Conservation (phyloP, 2,329 filamentous ascomycete genomes). For the Celoporthe dispersa region DNA sequence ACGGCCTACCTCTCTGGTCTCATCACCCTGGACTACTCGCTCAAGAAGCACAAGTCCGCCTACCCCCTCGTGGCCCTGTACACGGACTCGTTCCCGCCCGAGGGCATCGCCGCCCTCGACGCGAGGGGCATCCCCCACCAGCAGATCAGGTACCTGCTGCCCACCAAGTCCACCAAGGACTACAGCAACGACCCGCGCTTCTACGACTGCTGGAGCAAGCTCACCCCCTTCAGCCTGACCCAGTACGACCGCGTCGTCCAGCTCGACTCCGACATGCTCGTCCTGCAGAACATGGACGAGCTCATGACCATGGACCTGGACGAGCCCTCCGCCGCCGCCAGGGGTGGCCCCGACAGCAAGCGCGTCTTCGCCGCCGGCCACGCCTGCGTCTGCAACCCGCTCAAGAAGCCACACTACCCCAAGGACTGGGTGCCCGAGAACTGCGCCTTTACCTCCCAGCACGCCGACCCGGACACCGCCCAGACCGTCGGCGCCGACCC, state of each 20-base stretch:
- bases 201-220: slow-evolving; percentile 89
- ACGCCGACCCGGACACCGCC: slow-evolving; percentile 50
- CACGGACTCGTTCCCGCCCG: slow-evolving; percentile 73
- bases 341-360: slow-evolving; percentile 46
- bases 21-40: slow-evolving; percentile 78
- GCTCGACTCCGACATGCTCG: slow-evolving; percentile 88
- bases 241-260: slow-evolving; percentile 82
- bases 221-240: slow-evolving; percentile 75
- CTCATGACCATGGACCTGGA: slow-evolving; percentile 78
- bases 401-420: slow-evolving; percentile 79
- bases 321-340: slow-evolving; percentile 29
- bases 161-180: slow-evolving; percentile 63
- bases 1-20: slow-evolving; percentile 80
- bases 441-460: slow-evolving; percentile 63
- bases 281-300: slow-evolving; percentile 86
- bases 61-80: slow-evolving; percentile 86
- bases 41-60: slow-evolving; percentile 65
- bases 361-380: slow-evolving; percentile 82
- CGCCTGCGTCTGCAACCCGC: slow-evolving; percentile 85
- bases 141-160: slow-evolving; percentile 74
- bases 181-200: slow-evolving; percentile 81
- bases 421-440: slow-evolving; percentile 64
- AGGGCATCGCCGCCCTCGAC: slow-evolving; percentile 71
- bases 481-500: slow-evolving; percentile 52
- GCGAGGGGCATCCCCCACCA: slow-evolving; percentile 71